A percentile compares a stretch with the other conserved stretches of the same genome.
Evolutionary conservation across 495 filamentous ascomycete genomes (phyloP).

Genomic region (Penicillium taxi): DNA sequence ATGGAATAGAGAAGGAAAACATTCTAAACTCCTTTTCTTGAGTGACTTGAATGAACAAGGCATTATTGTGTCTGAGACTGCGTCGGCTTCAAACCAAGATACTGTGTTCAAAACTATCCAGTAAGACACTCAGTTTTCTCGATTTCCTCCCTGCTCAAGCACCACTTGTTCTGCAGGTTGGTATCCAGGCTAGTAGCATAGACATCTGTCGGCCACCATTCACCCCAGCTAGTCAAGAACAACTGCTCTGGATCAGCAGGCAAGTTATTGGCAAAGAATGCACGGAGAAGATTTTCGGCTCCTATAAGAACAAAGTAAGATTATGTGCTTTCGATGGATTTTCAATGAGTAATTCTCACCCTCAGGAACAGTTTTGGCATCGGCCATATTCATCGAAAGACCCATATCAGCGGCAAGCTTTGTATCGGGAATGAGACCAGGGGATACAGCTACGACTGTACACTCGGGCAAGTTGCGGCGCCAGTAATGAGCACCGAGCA

Average conservation of each 20-base stretch:
- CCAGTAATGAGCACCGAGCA: conserved; percentile 25
- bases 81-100: too few relatives aligned
- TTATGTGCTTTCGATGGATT: too few relatives aligned
- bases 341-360: conserved; percentile 13
- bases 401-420: conserved; percentile 19
- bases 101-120: conserved; percentile 1
- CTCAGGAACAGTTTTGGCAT: conserved; percentile 26
- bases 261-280: conserved; percentile 12
- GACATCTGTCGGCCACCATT: conserved; percentile 27
- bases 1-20: too few relatives aligned
- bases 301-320: conserved; percentile 5
- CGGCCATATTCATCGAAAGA: conserved; percentile 23
- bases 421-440: conserved; percentile 22
- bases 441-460: conserved; percentile 21
- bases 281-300: conserved; percentile 21
- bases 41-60: too few relatives aligned
- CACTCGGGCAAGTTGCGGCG: conserved; percentile 19
- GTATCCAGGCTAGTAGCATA: conserved; percentile 17
- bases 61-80: too few relatives aligned
- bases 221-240: conserved; percentile 28
- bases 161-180: conserved; percentile 22
- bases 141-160: conserved; percentile 20
- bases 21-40: too few relatives aligned
- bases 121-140: conserved; percentile 19
- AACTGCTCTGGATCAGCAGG: conserved; percentile 24